phyloP scores from a whole-genome alignment of 805 yeast genomes.

The Kodamaea lidongshanica region DNA sequence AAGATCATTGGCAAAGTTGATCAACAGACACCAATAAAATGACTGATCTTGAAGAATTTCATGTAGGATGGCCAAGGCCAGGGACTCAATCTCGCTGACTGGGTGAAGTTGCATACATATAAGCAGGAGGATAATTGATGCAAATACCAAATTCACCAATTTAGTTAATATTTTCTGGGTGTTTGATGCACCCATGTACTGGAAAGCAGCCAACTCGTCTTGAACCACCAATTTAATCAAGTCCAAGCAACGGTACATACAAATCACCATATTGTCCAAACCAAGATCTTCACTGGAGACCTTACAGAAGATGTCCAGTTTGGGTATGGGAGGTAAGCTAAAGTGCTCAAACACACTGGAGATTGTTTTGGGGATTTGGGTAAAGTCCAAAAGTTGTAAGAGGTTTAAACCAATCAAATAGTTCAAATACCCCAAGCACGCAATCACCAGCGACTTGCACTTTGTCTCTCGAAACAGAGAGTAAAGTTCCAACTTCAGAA shows the following conservation, averaged over 20 bases:
- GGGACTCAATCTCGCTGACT: too few species aligned
- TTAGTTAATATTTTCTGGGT: slow-evolving; percentile 5
- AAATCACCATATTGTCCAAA: slow-evolving; percentile 6
- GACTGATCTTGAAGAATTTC: too few species aligned
- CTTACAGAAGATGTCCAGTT: slow-evolving; percentile 16
- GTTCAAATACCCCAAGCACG: slow-evolving; percentile 13
- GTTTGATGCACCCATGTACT: slow-evolving; percentile 5
- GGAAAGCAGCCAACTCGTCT: slow-evolving; percentile 14
- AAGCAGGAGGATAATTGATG: too few species aligned
- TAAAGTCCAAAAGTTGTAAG: slow-evolving; percentile 1
- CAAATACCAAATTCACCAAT: slow-evolving; percentile 10
- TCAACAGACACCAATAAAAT: slow-evolving; percentile 23
- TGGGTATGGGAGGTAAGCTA: slow-evolving; percentile 27
- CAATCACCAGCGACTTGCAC: slow-evolving; percentile 18
- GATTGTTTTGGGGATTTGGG: slow-evolving; percentile 1
- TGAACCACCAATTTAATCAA: slow-evolving; percentile 8
- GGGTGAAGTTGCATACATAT: too few species aligned
- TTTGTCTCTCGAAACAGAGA: slow-evolving; percentile 14
- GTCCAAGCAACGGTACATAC: slow-evolving; percentile 9
- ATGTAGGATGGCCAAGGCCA: too few species aligned
- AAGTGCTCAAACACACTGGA: slow-evolving; percentile 13
- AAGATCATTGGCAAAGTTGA: slow-evolving; percentile 25
- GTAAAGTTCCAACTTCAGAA: slow-evolving; percentile 13
- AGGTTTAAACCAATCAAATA: slow-evolving; percentile 14
- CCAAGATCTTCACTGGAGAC: slow-evolving; percentile 3